A percentile compares a stretch with the other conserved stretches of the same genome.
These are phyloP conservation scores for Stagonosporopsis tanaceti DNA, from an alignment of 2,329 filamentous ascomycete genomes.

Conservation along the genomic window DNA sequence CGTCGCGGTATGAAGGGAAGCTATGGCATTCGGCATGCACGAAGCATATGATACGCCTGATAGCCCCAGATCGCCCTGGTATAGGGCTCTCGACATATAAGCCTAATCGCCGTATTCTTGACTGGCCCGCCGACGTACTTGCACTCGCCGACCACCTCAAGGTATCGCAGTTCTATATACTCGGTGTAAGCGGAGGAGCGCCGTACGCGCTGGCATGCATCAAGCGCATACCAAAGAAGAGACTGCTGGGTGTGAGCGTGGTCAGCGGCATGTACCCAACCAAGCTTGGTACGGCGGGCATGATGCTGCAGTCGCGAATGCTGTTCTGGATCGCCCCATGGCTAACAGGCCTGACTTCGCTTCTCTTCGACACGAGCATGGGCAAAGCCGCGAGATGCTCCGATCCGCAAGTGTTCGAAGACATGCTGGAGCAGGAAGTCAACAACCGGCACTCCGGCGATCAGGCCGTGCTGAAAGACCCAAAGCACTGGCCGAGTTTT, in stretches of 20 bases:
- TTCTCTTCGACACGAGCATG: slow-evolving; percentile 34
- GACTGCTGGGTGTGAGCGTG: slow-evolving; percentile 35
- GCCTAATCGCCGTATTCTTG: slow-evolving; percentile 47
- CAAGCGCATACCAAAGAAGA: slow-evolving; percentile 44
- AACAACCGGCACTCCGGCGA: slow-evolving; percentile 30
- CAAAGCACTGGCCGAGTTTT: slow-evolving; percentile 31
- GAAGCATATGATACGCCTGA: slow-evolving; percentile 50
- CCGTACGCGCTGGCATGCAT: slow-evolving; percentile 60
- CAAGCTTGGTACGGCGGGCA: slow-evolving; percentile 36
- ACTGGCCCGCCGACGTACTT: slow-evolving; percentile 55
- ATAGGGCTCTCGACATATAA: slow-evolving; percentile 54
- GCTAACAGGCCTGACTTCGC: slow-evolving; percentile 30
- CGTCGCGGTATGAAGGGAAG: slow-evolving; percentile 53
- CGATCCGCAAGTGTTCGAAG: slow-evolving; percentile 38
- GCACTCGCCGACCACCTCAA: slow-evolving; percentile 52
- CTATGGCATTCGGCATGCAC: slow-evolving; percentile 45
- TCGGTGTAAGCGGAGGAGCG: slow-evolving; percentile 58
- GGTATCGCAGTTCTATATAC: slow-evolving; percentile 52
- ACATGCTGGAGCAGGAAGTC: slow-evolving; percentile 34
- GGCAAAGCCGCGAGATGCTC: slow-evolving; percentile 36
- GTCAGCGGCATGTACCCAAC: slow-evolving; percentile 39
- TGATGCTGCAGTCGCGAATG: slow-evolving; percentile 33
- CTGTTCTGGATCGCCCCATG: slow-evolving; percentile 39
- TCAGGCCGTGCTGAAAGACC: slow-evolving; percentile 30
- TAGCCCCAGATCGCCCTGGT: slow-evolving; percentile 56